Conservation (phyloP, 805 yeast genomes). For the Candida saitoana region DNA sequence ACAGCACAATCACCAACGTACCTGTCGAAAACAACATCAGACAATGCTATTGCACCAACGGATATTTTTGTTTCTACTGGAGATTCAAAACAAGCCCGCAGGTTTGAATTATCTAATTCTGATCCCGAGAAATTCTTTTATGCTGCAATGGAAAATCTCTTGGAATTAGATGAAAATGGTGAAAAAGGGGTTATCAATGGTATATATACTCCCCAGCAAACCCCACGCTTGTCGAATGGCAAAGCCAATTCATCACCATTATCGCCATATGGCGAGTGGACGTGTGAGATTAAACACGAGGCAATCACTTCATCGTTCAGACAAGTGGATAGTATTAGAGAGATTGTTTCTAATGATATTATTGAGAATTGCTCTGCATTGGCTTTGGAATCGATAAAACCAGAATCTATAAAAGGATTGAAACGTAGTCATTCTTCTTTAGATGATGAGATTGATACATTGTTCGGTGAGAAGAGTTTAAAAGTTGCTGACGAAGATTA, state of each 20-base stretch:
- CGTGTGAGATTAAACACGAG: slow-evolving; percentile 42
- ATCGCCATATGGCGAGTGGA: slow-evolving; percentile 39
- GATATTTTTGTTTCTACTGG: slow-evolving; percentile 22
- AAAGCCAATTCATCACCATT: slow-evolving; percentile 28
- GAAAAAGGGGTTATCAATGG: slow-evolving; percentile 23
- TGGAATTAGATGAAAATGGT: slow-evolving; percentile 37
- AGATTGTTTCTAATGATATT: slow-evolving; percentile 24
- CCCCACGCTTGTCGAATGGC: slow-evolving; percentile 7
- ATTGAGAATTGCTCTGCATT: slow-evolving; percentile 20
- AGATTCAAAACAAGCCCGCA: slow-evolving; percentile 41
- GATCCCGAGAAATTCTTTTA: slow-evolving; percentile 49
- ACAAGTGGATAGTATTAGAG: slow-evolving; percentile 38
- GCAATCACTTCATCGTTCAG: slow-evolving; percentile 45
- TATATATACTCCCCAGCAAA: slow-evolving; percentile 13
- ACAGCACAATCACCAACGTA: slow-evolving; percentile 33
- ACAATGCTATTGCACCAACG: slow-evolving; percentile 8
- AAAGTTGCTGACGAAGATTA: slow-evolving; percentile 14
- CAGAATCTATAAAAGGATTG: not conserved
- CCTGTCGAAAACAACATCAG: slow-evolving; percentile 9
- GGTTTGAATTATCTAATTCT: slow-evolving; percentile 42
- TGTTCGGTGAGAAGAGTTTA: slow-evolving; percentile 35
- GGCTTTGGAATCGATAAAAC: slow-evolving; percentile 8
- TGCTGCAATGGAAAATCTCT: slow-evolving; percentile 48
- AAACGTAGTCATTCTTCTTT: slow-evolving; percentile 5
- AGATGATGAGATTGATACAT: slow-evolving; percentile 30